Conservation (phyloP, 768 basidiomycete species). For the Myochromella boudieri region DNA sequence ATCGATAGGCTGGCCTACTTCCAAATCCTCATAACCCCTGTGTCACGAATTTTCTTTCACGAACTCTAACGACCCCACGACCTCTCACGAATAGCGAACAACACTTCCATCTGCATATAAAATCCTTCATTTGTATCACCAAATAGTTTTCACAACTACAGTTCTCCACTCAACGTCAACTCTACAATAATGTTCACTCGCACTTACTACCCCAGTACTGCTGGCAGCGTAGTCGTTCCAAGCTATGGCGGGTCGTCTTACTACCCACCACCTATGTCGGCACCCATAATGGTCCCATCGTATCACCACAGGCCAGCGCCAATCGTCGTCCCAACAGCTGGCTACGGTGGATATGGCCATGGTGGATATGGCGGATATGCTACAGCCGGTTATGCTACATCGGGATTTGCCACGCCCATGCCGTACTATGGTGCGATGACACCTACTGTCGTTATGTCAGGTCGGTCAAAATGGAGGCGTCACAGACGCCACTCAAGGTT, state of each 20-base stretch:
- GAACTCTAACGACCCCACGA: constrained; percentile 18
- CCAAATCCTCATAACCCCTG: constrained; percentile 7
- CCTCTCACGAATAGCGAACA: constrained; percentile 13
- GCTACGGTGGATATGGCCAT: constrained; percentile 10
- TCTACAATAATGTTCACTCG: constrained; percentile 14
- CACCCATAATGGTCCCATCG: constrained; percentile 12
- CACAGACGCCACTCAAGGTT: constrained; percentile 13
- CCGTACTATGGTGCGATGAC: constrained; percentile 11
- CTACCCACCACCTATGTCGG: constrained; percentile 11
- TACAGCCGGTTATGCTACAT: too few relatives aligned
- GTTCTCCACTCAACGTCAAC: background rate
- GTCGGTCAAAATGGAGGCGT: constrained; percentile 7
- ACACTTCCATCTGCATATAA: background rate
- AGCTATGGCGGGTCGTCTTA: constrained; percentile 11
- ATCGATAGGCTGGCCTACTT: constrained; percentile 23
- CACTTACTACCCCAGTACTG: constrained; percentile 18
- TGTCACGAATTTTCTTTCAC: constrained; percentile 16
- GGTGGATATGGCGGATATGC: too few relatives aligned
- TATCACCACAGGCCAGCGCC: constrained; percentile 14
- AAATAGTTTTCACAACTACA: background rate
- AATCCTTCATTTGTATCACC: background rate
- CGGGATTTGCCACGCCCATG: too few relatives aligned
- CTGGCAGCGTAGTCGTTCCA: constrained; percentile 21
- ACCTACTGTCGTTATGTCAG: constrained; percentile 16
- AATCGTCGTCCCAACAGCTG: constrained; percentile 11